Conservation (phyloP, 2,329 filamentous ascomycete species). For the Westerdykella ornata region DNA sequence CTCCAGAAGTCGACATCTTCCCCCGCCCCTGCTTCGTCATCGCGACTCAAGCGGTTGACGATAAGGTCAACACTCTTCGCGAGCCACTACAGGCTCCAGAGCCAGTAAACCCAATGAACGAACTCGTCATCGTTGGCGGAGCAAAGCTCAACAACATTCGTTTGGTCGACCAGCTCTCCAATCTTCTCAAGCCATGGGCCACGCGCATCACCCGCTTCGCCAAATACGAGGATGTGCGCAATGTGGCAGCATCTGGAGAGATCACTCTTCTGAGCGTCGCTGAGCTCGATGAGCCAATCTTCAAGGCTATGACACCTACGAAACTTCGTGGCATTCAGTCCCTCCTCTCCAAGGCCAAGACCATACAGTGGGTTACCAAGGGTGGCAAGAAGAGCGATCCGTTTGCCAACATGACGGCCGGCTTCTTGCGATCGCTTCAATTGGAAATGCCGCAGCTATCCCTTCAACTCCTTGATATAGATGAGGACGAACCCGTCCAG, state of each 20-base stretch:
- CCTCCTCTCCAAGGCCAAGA: slow-evolving; percentile 4
- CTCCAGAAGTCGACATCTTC: slow-evolving; percentile 7
- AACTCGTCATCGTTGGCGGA: too few species aligned
- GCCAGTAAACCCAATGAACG: not conserved
- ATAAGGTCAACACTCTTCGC: slow-evolving; percentile 7
- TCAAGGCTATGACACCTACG: slow-evolving; percentile 2
- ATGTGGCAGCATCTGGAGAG: not conserved
- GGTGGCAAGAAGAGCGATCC: slow-evolving; percentile 2
- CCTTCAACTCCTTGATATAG: slow-evolving; percentile 7
- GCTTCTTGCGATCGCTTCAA: slow-evolving; percentile 4
- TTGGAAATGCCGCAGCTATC: slow-evolving; percentile 8
- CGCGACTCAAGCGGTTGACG: slow-evolving; percentile 12
- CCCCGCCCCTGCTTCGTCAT: slow-evolving; percentile 5
- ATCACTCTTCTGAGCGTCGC: not conserved
- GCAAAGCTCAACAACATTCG: too few species aligned
- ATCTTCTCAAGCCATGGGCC: not conserved
- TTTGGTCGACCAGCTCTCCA: too few species aligned
- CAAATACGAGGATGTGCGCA: too few species aligned
- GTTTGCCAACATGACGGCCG: slow-evolving; percentile 8
- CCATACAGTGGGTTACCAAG: slow-evolving; percentile 15
- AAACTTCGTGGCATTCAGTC: slow-evolving; percentile 3
- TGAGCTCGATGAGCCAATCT: slow-evolving; percentile 7
- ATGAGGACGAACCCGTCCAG: not conserved
- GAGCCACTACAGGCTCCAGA: slow-evolving; percentile 3
- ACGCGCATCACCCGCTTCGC: too few species aligned